Conservation (phyloP, 148 eudicot species). For the Vaccinium corymbosum region DNA sequence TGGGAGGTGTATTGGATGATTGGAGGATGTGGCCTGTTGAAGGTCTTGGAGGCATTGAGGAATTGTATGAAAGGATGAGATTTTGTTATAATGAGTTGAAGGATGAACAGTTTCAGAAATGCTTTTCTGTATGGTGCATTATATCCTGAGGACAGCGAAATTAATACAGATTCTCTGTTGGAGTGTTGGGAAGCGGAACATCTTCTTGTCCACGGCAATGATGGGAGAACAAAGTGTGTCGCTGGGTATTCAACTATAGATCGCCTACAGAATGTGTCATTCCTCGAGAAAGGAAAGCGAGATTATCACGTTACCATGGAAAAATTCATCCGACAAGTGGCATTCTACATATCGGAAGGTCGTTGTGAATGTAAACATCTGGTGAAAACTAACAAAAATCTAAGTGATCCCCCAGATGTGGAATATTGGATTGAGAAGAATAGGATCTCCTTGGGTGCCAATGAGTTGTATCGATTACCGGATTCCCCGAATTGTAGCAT, state of each 20-base stretch:
- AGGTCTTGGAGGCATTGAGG: background rate
- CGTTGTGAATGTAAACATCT: background rate
- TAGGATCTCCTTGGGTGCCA: conserved; percentile 20
- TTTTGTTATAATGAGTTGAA: conserved; percentile 11
- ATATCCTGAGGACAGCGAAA: conserved; percentile 15
- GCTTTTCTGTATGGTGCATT: conserved; percentile 23
- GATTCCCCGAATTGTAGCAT: background rate
- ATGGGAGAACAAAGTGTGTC: background rate
- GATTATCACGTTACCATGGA: conserved; percentile 13
- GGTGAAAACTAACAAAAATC: conserved; percentile 7
- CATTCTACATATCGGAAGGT: conserved; percentile 6
- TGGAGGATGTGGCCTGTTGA: conserved; percentile 14
- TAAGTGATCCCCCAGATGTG: background rate
- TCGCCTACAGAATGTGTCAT: conserved; percentile 11
- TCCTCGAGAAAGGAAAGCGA: conserved; percentile 17
- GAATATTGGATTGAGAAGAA: conserved; percentile 13
- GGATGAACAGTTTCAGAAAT: background rate
- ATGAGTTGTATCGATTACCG: background rate
- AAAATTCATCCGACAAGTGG: conserved; percentile 12
- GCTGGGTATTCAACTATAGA: background rate
- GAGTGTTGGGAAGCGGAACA: conserved; percentile 18
- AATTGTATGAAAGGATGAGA: conserved; percentile 7
- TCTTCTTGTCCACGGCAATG: background rate
- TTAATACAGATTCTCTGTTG: background rate
- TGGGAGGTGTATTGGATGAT: conserved; percentile 11